Evolutionary conservation across 352 stramenopile genomes (phyloP), one percentile per base, ranked within the genome.

Genomic region (Globisporangium ultimum): DNA sequence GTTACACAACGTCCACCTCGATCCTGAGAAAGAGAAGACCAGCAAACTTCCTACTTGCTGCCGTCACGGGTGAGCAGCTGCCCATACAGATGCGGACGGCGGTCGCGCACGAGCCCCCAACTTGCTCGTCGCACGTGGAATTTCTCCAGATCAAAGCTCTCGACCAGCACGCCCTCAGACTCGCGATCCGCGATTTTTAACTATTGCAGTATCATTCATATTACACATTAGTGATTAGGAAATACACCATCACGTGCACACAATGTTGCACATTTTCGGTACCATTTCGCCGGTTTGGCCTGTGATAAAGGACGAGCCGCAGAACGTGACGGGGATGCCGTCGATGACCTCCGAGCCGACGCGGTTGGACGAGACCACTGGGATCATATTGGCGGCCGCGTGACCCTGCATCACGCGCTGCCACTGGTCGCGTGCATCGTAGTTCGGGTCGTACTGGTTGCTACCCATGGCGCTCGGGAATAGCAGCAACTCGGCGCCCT

Each of bases 391-490:
- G 22, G 87, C 81, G 5, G 78, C 88, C 21, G 88, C 76, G 66
- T 97, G 91, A 49, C 91, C 91, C 63, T 97, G 87, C 89, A 97
- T 97, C 56, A 90, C 86, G 46, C 89, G 86, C 67, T 95, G 88
- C 91, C 91, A 97, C 58, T 97, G 91, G 52, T 91, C 89, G 20
- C 84, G 80, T 9, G 89, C 75, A 66, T 97, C 84, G 63, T 95
- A 89, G 53, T 72, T 80, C n/a, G 74, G 73, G 66, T 97, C 88
- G 64, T 96, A 93, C 58, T 87, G 83, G 74, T 92, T 95, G 66
- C 76, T 90, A 21, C 85, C 85, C 74, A 95, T 89, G 8, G 85
- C 85, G 41, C 81, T 89, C 36, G 85, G 83, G 54, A 84, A 95
- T 32, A 95, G 59, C 66, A 85, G 80, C 41, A 97, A 66, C 68